These are phyloP conservation scores for Fusarium sp. DNA, from an alignment of 2,329 filamentous ascomycete genomes.

Conservation along the genomic window DNA sequence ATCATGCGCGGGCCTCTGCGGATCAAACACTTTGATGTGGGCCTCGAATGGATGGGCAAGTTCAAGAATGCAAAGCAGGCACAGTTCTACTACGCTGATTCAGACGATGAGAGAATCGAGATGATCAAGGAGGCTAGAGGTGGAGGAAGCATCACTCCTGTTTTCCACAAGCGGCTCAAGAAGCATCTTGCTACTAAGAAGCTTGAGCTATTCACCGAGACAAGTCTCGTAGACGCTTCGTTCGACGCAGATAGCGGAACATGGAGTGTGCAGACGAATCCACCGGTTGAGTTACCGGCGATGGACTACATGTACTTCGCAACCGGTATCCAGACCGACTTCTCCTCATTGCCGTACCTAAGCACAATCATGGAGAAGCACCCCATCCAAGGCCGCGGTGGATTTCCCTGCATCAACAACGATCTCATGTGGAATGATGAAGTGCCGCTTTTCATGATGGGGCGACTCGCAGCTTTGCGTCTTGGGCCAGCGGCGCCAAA, in stretches of 20 bases:
- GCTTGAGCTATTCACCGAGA: conserved; percentile 70
- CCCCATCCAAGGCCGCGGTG: conserved; percentile 73
- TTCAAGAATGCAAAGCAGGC: conserved; percentile 84
- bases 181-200: conserved; percentile 66
- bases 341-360: conserved; percentile 71
- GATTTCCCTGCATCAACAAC: conserved; percentile 79
- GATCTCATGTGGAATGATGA: conserved; percentile 81
- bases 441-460: conserved; percentile 80
- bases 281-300: conserved; percentile 66
- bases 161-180: conserved; percentile 76
- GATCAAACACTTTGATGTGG: conserved; percentile 83
- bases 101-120: conserved; percentile 75
- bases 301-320: conserved; percentile 82
- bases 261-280: conserved; percentile 65
- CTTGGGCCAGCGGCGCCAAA: conserved; percentile 81
- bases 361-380: conserved; percentile 69
- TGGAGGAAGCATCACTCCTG: conserved; percentile 81
- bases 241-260: conserved; percentile 59
- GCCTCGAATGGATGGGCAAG: conserved; percentile 84
- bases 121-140: conserved; percentile 76
- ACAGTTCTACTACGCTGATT: conserved; percentile 81
- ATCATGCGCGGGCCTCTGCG: conserved; percentile 72
- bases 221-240: conserved; percentile 64
- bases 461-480: conserved; percentile 74
- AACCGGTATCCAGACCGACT: conserved; percentile 77